Evolutionary conservation across 2,329 filamentous ascomycete species (phyloP).

Genomic region (Aureobasidium mangrovei): DNA sequence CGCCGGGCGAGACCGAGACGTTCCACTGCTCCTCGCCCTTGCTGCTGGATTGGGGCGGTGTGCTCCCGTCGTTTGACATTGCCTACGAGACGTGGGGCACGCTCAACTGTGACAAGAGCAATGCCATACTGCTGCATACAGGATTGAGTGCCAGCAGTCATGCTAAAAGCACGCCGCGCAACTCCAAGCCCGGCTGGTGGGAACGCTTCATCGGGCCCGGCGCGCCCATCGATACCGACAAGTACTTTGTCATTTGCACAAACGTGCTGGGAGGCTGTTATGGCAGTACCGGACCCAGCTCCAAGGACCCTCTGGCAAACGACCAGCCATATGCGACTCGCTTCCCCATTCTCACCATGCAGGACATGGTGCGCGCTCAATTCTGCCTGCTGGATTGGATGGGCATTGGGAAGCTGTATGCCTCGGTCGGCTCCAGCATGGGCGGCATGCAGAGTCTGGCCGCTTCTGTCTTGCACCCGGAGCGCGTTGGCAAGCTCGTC

Average conservation of each 20-base stretch:
- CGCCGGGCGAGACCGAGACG: conserved; percentile 69
- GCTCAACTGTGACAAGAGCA: conserved; percentile 70
- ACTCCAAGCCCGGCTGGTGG: conserved; percentile 94
- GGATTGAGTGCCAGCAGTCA: conserved; percentile 96
- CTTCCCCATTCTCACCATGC: conserved; percentile 90
- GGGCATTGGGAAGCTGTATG: conserved; percentile 70
- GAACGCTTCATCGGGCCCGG: conserved; percentile 95
- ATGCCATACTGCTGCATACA: conserved; percentile 86
- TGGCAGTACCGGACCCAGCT: conserved; percentile 84
- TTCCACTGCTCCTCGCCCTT: conserved; percentile 69
- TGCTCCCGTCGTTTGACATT: conserved; percentile 79
- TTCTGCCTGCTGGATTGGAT: conserved; percentile 78
- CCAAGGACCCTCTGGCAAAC: conserved; percentile 57
- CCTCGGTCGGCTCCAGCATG: conserved; percentile 94
- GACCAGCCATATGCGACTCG: conserved; percentile 75
- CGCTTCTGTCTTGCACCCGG: conserved; percentile 72
- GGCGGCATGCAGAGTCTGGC: conserved; percentile 96
- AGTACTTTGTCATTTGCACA: conserved; percentile 90
- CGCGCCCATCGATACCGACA: conserved; percentile 75
- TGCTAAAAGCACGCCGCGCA: conserved; percentile 80
- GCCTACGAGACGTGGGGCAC: conserved; percentile 90
- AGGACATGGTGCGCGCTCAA: conserved; percentile 96
- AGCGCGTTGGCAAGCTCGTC: conserved; percentile 71
- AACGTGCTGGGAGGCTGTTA: conserved; percentile 96
- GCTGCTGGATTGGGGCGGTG: conserved; percentile 87